Base-by-base conservation (phyloP, 1,284 basidiomycete species). In the Ceratobasidium sp. region DNA sequence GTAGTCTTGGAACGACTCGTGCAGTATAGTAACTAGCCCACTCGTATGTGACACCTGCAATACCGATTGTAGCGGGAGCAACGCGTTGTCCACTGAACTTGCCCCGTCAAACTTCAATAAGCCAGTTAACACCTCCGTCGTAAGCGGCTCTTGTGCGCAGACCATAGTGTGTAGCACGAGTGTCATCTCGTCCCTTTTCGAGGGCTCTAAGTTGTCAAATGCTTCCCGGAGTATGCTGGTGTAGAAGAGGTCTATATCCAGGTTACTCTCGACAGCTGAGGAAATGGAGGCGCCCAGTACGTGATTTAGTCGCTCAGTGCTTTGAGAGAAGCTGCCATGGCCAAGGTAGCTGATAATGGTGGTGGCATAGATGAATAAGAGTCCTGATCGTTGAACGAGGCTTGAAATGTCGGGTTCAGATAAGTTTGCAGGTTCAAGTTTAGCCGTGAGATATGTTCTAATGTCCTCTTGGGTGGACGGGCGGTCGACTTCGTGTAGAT, bases 1-100 rank as follows among this genome's bases (percentile, higher is more conserved):
- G 43, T 48, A 64, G 24, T 64, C 43, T 8, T 41, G 43, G 27
- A 64, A 64, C 19, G 62, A 64, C 24, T 41, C 43, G 31, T 64
- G 62, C 24, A 64, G 39, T 8, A 43, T 49, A 7, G 62, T 48
- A 19, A 64, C 62, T 6, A 49, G 41, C 4, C 37, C 37, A 1
- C n/a, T 64, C 16, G 24, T 31, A 9, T 64, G 14, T 4, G 43
- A 49, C 11, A 46, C 22, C 14, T 64, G 43, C 22, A 64, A 43
- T 13, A 64, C 43, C 24, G 62, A 46, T 7, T 4, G 14, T 7
- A 64, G 62, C 14, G 62, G 62, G 14, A 19, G n/a, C 14, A 64
- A 22, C 4, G 46, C 41, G 9, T 14, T 31, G 13, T 16, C 13
- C 27, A 39, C 43, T 3, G 8, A 39, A 16, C 22, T 29, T 16